Evolutionary conservation across 2,329 filamentous ascomycete species (phyloP).

Genomic region (Trichophyton rubrum): DNA sequence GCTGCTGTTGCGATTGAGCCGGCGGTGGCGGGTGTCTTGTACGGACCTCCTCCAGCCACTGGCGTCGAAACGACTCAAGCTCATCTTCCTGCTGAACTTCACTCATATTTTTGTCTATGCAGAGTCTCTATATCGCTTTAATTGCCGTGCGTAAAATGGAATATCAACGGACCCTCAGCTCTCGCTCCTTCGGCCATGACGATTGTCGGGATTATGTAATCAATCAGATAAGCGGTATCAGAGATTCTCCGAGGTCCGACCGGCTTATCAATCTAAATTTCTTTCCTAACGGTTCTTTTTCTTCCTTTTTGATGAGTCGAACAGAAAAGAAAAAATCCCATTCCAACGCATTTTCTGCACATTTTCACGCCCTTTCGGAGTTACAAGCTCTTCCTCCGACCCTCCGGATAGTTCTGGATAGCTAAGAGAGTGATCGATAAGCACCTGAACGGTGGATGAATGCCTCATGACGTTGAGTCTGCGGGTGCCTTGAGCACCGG

Average conservation of each 20-base stretch:
- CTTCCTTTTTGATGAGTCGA: background rate
- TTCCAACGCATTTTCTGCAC: too few relatives aligned
- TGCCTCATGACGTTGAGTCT: background rate
- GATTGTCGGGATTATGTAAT: background rate
- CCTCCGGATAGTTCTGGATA: background rate
- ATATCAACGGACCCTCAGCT: background rate
- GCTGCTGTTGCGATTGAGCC: background rate
- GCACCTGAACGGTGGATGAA: background rate
- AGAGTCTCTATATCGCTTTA: background rate
- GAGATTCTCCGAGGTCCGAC: background rate
- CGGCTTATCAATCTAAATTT: conserved; percentile 2
- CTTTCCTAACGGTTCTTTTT: background rate
- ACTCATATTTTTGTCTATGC: background rate
- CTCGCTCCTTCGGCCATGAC: background rate
- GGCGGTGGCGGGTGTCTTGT: conserved; percentile 7
- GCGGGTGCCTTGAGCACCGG: conserved; percentile 3
- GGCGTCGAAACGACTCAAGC: conserved; percentile 70
- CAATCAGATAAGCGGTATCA: background rate
- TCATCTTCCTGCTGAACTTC: conserved; percentile 33
- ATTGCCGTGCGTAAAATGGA: too few relatives aligned
- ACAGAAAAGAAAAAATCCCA: background rate
- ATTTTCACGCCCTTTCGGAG: too few relatives aligned
- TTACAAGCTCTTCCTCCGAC: background rate
- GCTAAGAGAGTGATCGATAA: background rate
- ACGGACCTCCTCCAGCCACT: conserved; percentile 74